Evolutionary conservation across 208 protist genomes (phyloP), one percentile per base, ranked within the genome.

Genomic region (Crithidia acanthocephali): DNA sequence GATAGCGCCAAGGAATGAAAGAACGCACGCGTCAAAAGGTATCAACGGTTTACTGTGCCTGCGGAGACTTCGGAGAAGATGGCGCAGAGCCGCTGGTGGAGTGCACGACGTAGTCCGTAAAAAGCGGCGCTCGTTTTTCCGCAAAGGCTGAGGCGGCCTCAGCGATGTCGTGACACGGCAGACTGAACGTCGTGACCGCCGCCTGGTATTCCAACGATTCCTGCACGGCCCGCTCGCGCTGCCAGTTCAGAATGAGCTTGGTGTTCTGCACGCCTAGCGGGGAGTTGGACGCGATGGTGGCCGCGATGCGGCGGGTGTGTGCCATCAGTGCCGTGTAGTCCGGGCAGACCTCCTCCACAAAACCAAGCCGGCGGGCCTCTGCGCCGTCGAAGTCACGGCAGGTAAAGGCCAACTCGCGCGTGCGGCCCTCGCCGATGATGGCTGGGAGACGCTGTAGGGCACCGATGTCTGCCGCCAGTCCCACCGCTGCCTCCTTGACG

Each of bases 241-340:
- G 61, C 74, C 76, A 82, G 64, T 95, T 92, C 71, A 94, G 35
- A 13, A 92, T 60, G 18, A 86, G 37, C 72, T 95, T 95, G 25
- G 86, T 83, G 53, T 85, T 88, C 61, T 93, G 88, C 45, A 94
- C 88, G 13, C 83, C 84, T 8, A 95, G 68, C 20, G 88, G 84
- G 7, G 83, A 91, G 76, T 88, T 86, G 27, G 67, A 65, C 22
- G 88, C 86, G 27, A 93, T 90, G 13, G 72, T 37, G 10, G 58
- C 60, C 0, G 88, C 88, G 3, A 72, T 70, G 44, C 51, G 68
- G 16, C 76, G 76, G 15, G 83, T 80, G 7, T 68, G 76, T 4
- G 75, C 72, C 40, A 92, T 66, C 76, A 92, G 72, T 0, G 74
- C 72, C 16, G 82, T 68, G 45, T 85, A 80, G 28, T 77, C 76